Evolutionary conservation across 768 basidiomycete species (phyloP), one percentile per base, ranked within the genome.

Genomic region (Pleurotus cornucopiae): DNA sequence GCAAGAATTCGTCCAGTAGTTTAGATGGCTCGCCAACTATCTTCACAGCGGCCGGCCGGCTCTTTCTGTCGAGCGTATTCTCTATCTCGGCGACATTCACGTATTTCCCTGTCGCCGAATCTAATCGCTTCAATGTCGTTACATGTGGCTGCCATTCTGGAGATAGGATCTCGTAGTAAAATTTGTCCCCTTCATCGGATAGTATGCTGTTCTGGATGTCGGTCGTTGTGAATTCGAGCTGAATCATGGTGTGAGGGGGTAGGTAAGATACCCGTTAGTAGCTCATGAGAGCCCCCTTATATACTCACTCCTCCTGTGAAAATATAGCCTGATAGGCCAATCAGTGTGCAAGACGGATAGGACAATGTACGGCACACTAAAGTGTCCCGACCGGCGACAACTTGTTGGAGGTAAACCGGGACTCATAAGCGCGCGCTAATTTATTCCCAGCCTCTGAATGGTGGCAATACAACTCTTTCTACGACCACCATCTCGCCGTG

Each of bases 151-250:
- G 43, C 44, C 41, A 55, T 20, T 55, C 45, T 7, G 54, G 54
- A 11, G 44, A 45, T 23, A 55, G 25, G 18, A 55, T 43, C 46
- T 55, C 54, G 18, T 55, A 55, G 54, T 55, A 55, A n/a, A 44
- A 45, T 6, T 21, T 46, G 37, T 55, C 54, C 13, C 4, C 23
- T 7, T 55, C 44, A 26, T 55, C 45, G 26, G 26, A 46, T 7
- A 55, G 26, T 23, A 46, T 23, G 7, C 30, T 46, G 43, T 55
- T 55, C 11, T 44, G 54, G n/a, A 55, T 30, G 23, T 44, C 46
- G 13, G 54, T 45, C 14, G 54, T 55, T 13, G 54, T 44, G 18
- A 55, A 46, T 23, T 45, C 54, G n/a, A 55, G 44, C 13, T 40
- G 43, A 30, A 25, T 21, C 38, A 40, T 52, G 21, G 34, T 20